Evolutionary conservation across 2,329 filamentous ascomycete species (phyloP), one percentile per base, ranked within the genome.

Genomic region (Cladophialophora yegresii): DNA sequence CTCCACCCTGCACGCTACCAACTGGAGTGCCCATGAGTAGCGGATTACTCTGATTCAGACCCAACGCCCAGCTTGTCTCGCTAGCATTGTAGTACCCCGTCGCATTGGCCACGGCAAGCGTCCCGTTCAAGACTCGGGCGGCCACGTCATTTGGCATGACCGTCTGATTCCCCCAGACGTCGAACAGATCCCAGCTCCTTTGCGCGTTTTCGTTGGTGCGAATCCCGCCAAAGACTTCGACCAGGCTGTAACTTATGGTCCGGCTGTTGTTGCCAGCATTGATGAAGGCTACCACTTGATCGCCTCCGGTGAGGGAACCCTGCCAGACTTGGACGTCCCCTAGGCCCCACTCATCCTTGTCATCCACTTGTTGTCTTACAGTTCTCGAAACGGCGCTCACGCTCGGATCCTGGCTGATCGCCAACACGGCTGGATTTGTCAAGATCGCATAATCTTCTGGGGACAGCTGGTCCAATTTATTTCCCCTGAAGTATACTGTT

Each of bases 281-380:
- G 65, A 86, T 73, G 4, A 85, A 75, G 1, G 83, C 78, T 3
- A 85, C 77, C 43, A 80, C 73, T 20, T 79, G 77, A 57, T 82
- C 79, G 12, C 80, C 80, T 20, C 80, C 78, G 23, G 76, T 77
- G 2, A 85, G 72, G 4, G 65, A 66, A 16, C 83, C 81, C 4
- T 78, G 78, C 81, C 81, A 85, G 58, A 85, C 74, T 56, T 81
- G 79, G 49, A 82, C 79, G 55, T 82, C 79, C 43, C 80, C 79
- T 23, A 77, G 69, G 53, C 79, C 80, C 66, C 77, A 78, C 36
- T 76, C 73, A 63, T 81, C 78, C 4, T 73, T 73, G 55, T 79
- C 76, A 22, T 76, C 68, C 10, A 79, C 76, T 45, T 75, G 72
- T 68, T 80, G 78, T 58, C 79, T 76, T 78, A 81, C 83, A 40